Base-by-base conservation (phyloP, 2,329 filamentous ascomycete genomes). In the Piedraia hortae region DNA sequence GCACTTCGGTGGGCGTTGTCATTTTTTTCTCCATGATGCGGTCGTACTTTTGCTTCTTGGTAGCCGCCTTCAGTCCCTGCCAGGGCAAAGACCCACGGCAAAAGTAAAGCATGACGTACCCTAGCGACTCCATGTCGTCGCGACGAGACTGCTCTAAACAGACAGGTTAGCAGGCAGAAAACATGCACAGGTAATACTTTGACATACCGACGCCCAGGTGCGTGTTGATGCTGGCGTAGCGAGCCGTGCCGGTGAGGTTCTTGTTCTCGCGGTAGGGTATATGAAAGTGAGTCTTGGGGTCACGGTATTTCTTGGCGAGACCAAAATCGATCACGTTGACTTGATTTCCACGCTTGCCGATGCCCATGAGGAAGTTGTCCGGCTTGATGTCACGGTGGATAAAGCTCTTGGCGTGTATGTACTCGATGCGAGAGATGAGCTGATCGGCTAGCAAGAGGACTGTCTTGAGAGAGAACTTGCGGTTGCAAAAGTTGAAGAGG, bases 21-120 rank as follows among this genome's bases (percentile, higher is more conserved):
- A 93, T 93, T 75, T 97, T 97, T 70, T 97, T 97, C 62, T 97
- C 85, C 82, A 93, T 93, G 55, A 97, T 97, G 34, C 82, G 68
- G 54, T 97, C 85, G 46, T 97, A 93, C 59, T 97, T 97, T 58
- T 93, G 82, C 69, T 91, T 91, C 68, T 91, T 91, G 35, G 80
- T 91, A 37, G 82, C 82, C 55, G 82, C 82, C 65, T 91, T 91
- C 24, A 91, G 61, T 26, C 85, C 85, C 57, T 97, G 85, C 85
- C 85, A 97, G 30, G 85, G 85, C 26, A 97, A 77, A 32, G 80
- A 91, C 31, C 85, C 85, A 51, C 85, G 82, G 61, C 82, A 93
- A 59, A 97, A 97, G 62, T 97, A 97, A 31, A 97, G 72, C 80
- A 97, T 93, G 42, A 97, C 85, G 39, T 97, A 93, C 39, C 85